Conservation (phyloP, 345 rosid species). For the Populus tremula region DNA sequence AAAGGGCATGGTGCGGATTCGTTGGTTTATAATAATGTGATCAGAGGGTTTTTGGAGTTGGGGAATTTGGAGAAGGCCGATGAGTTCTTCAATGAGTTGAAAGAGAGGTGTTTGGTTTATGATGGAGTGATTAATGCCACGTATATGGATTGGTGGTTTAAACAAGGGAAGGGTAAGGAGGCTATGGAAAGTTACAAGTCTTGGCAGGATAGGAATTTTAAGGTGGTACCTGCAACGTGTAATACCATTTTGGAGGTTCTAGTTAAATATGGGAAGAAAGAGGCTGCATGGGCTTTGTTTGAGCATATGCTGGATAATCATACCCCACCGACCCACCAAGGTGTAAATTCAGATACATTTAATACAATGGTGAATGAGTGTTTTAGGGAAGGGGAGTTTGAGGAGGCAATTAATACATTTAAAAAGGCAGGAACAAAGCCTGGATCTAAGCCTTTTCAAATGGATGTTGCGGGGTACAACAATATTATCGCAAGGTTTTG, state of each 20-base stretch:
- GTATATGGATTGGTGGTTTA: constrained; percentile 94
- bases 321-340: constrained; percentile 71
- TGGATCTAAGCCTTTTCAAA: constrained; percentile 67
- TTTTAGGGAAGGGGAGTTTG: constrained; percentile 65
- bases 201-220: constrained; percentile 67
- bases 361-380: constrained; percentile 89
- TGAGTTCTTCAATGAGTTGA: constrained; percentile 85
- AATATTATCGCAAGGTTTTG: constrained; percentile 70
- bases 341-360: constrained; percentile 82
- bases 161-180: constrained; percentile 76
- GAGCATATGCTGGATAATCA: constrained; percentile 86
- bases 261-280: constrained; percentile 62
- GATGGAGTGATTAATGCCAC: constrained; percentile 89
- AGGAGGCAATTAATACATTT: constrained; percentile 60
- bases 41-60: constrained; percentile 66
- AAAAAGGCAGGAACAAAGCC: constrained; percentile 68
- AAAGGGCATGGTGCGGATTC: constrained; percentile 98
- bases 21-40: constrained; percentile 70
- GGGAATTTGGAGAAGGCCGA: constrained; percentile 81
- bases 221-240: constrained; percentile 78
- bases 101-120: constrained; percentile 71
- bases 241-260: constrained; percentile 80
- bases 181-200: constrained; percentile 82
- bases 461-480: constrained; percentile 80
- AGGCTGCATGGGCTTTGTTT: constrained; percentile 68